phyloP scores from a whole-genome alignment of 257 asterid species.

The Eustoma russellianum region DNA sequence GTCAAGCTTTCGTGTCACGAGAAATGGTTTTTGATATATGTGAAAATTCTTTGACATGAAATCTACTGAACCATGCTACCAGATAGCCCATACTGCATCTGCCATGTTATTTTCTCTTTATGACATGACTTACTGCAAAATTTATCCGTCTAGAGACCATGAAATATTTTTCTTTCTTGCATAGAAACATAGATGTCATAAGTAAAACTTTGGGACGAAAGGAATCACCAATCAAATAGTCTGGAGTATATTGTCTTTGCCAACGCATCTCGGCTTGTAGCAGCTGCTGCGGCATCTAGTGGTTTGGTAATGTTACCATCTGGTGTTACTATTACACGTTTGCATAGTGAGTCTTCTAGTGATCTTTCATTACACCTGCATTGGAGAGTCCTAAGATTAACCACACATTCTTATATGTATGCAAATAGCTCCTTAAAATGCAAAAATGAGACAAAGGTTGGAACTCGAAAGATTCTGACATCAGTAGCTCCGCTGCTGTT shows the following conservation, averaged over 20 bases:
- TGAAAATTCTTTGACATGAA: too few species aligned
- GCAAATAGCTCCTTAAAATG: not conserved
- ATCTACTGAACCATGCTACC: too few species aligned
- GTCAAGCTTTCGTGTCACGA: too few species aligned
- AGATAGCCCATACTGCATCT: too few species aligned
- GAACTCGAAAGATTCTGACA: slow-evolving; percentile 33
- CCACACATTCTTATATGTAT: slow-evolving; percentile 1
- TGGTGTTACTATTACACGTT: slow-evolving; percentile 90
- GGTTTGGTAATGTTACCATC: slow-evolving; percentile 88
- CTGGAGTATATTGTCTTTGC: slow-evolving; percentile 93
- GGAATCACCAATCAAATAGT: slow-evolving; percentile 68
- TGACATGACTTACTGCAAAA: too few species aligned
- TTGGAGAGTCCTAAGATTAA: slow-evolving; percentile 8
- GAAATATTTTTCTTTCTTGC: too few species aligned
- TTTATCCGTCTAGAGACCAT: too few species aligned
- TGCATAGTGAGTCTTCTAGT: slow-evolving; percentile 78
- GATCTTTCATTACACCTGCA: slow-evolving; percentile 69
- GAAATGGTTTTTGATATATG: too few species aligned
- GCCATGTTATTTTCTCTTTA: too few species aligned
- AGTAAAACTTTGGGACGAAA: not conserved
- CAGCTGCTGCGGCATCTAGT: slow-evolving; percentile 90
- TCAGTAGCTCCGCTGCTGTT: slow-evolving; percentile 85
- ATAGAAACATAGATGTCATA: not conserved
- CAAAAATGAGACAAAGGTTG: slow-evolving; percentile 1
- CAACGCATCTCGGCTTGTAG: slow-evolving; percentile 82